Evolutionary conservation across 2,329 filamentous ascomycete species (phyloP).

Genomic region (Xylaria sp.): DNA sequence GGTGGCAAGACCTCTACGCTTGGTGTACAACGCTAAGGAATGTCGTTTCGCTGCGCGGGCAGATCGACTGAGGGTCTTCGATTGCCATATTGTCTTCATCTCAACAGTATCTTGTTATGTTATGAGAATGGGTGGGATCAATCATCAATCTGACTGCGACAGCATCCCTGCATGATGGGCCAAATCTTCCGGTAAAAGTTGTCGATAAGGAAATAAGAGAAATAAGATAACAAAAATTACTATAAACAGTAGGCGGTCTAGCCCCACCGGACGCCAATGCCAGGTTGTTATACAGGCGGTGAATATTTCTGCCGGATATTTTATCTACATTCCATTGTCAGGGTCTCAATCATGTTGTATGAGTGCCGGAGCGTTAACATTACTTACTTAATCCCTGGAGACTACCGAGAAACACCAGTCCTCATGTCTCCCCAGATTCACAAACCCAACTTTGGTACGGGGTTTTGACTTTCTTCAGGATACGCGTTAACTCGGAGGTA

Average conservation of each 20-base stretch:
- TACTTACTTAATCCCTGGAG: neutral
- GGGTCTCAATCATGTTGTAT: neutral
- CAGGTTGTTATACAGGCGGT: conserved; percentile 11
- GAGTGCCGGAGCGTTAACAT: neutral
- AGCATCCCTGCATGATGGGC: no score
- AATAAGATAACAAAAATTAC: conserved; percentile 4
- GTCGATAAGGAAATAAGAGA: conserved; percentile 19
- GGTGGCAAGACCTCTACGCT: conserved; percentile 46
- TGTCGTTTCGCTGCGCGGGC: conserved; percentile 34
- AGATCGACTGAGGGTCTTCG: conserved; percentile 44
- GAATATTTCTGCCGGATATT: conserved; percentile 17
- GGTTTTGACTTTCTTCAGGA: neutral
- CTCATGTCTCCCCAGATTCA: neutral
- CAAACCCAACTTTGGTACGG: neutral
- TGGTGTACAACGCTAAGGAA: conserved; percentile 25
- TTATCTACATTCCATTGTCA: conserved; percentile 4
- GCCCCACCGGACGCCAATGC: neutral
- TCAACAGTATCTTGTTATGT: neutral
- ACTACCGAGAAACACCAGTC: no score
- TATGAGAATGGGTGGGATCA: no score
- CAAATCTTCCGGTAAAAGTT: conserved; percentile 22
- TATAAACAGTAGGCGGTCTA: conserved; percentile 23
- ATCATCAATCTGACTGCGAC: no score
- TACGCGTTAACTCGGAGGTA: neutral
- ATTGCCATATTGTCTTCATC: conserved; percentile 49